phyloP scores from a whole-genome alignment of 495 filamentous ascomycete genomes.

The Penicillium mononematosum region DNA sequence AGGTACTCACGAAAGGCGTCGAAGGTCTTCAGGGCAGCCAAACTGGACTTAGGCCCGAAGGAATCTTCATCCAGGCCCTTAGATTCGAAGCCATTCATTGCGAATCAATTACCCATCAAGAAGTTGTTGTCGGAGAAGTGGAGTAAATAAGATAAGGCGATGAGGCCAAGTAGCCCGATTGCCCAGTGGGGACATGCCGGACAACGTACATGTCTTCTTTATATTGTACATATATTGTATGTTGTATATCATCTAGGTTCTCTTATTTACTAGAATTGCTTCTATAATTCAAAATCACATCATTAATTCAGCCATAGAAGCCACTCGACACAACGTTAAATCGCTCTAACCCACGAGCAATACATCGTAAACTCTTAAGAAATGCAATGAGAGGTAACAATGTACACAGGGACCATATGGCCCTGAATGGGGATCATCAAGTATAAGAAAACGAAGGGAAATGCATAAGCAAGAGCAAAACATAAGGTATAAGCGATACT shows the following conservation, averaged over 20 bases:
- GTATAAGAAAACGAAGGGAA: slow-evolving; percentile 23
- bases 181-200: background rate
- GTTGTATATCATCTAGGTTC: background rate
- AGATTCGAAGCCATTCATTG: slow-evolving; percentile 70
- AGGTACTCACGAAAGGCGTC: slow-evolving; percentile 95
- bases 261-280: background rate
- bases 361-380: slow-evolving; percentile 21
- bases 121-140: slow-evolving; percentile 21
- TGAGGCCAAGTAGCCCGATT: slow-evolving; percentile 44
- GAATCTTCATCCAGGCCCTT: slow-evolving; percentile 71
- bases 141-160: slow-evolving; percentile 22
- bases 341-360: slow-evolving; percentile 19
- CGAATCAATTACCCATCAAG: slow-evolving; percentile 26
- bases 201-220: background rate
- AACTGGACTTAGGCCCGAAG: slow-evolving; percentile 69
- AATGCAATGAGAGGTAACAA: slow-evolving; percentile 30
- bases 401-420: slow-evolving; percentile 28
- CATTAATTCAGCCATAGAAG: slow-evolving; percentile 11
- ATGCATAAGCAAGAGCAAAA: slow-evolving; percentile 21
- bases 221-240: background rate
- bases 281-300: slow-evolving; percentile 5
- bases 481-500: slow-evolving; percentile 26
- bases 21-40: slow-evolving; percentile 71
- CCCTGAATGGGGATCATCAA: slow-evolving; percentile 23
- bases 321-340: slow-evolving; percentile 4